phyloP scores from a whole-genome alignment of 306 rosid genomes.

The Cucurbita maxima region DNA sequence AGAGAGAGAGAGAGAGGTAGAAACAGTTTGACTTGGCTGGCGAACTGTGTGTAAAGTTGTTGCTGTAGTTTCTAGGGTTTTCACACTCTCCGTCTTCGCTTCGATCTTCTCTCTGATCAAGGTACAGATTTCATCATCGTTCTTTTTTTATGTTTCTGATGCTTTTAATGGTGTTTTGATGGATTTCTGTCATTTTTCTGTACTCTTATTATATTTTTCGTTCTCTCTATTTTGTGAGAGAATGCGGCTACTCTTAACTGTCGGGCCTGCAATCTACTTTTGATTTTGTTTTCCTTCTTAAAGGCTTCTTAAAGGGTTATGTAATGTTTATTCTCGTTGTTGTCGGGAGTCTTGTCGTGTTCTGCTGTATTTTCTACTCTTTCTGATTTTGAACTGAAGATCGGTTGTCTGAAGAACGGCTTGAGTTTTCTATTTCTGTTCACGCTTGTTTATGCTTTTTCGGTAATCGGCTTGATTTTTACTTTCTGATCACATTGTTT shows the following conservation, averaged over 20 bases:
- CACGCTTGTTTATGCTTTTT: background rate
- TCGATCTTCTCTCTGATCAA: background rate
- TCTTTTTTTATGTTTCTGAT: background rate
- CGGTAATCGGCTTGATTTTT: background rate
- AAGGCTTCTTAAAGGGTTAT: background rate
- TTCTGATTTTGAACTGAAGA: background rate
- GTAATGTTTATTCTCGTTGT: background rate
- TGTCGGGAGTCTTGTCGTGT: background rate
- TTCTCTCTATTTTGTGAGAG: background rate
- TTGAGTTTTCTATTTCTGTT: background rate
- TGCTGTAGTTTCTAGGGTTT: constrained; percentile 1
- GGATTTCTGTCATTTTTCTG: background rate
- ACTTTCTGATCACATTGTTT: background rate
- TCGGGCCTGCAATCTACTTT: background rate
- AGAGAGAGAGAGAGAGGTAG: background rate
- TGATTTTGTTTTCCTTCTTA: background rate
- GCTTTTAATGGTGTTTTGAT: background rate
- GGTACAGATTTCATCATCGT: background rate
- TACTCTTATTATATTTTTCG: no score
- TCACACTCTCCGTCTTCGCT: background rate
- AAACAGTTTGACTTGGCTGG: background rate
- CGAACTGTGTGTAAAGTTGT: background rate
- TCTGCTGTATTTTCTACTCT: background rate
- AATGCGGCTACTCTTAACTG: background rate
- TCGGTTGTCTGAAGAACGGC: background rate